Evolutionary conservation across 108 stramenopile species (phyloP), one percentile per base, ranked within the genome.

Genomic region (Fragilaria crotonensis): DNA sequence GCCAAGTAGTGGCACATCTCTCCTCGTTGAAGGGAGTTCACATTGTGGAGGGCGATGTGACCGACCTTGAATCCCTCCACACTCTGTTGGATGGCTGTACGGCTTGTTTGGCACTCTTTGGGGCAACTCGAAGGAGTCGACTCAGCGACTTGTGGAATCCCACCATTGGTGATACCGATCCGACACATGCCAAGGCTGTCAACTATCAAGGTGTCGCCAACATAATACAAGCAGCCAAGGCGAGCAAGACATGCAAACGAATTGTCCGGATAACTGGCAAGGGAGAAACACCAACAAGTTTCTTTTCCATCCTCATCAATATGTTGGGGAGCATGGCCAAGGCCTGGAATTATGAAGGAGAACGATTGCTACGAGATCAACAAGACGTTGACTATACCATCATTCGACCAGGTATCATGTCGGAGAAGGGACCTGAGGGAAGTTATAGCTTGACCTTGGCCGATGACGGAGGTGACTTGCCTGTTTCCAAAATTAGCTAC

Each of bases 291-390:
- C 87, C 87, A 2, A 68, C 60, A 3, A 27, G 33, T 17, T 54
- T 83, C 33, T 85, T 89, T 57, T 59, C 81, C 14, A 66, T 89
- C 3, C 60, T 85, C 21, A 80, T 89, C 48, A 89, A 89, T 60
- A 62, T 78, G 64, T 48, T 89, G 33, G 87, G 87, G 20, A 62
- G 66, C 45, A 75, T 84, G 70, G 83, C 83, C 57, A 89, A 89
- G 54, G 81, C 67, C 22, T 89, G 87, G 87, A 89, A 89, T 52
- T 89, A 89, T 49, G 76, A 89, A 64, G 87, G 87, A 7, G 87
- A 89, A 58, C 74, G 73, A 58, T 49, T 78, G 14, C 55, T 89
- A 25, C 66, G 83, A 5, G 32, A 17, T 23, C 45, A 36, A 20
- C 22, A 48, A 1, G 19, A 22, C 2, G 29, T 88, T 30, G 80